phyloP scores from a whole-genome alignment of 164 flowering plant species.

The Warburgia ugandensis region DNA sequence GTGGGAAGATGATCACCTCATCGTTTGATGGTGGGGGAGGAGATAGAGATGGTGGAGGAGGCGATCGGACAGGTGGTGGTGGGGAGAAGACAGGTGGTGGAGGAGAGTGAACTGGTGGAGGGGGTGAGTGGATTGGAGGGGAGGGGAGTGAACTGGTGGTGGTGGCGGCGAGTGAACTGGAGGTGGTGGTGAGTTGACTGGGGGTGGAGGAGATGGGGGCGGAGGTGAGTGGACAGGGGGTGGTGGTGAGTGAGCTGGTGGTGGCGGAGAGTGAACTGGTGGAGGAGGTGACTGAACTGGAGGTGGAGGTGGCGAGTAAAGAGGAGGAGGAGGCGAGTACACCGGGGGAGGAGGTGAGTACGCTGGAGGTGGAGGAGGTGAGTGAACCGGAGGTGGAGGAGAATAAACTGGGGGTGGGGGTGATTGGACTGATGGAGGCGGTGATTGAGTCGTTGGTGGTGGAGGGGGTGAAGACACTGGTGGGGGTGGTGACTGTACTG shows the following conservation, averaged over 20 bases:
- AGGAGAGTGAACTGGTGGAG: constrained; percentile 1
- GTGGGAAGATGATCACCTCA: neutral
- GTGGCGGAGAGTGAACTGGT: constrained; percentile 7
- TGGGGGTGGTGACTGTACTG: neutral
- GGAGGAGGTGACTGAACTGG: constrained; percentile 8
- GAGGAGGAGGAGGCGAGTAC: constrained; percentile 3
- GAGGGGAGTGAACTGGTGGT: constrained; percentile 5
- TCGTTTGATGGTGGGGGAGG: neutral
- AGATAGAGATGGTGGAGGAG: constrained; percentile 2
- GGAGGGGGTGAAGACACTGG: too few relatives aligned
- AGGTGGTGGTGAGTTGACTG: constrained; percentile 4
- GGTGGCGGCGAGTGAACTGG: constrained; percentile 1
- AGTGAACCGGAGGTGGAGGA: neutral
- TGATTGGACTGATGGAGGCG: neutral
- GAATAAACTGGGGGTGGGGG: neutral
- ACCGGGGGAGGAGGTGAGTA: constrained; percentile 14
- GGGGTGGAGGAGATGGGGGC: constrained; percentile 4
- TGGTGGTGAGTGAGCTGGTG: constrained; percentile 1
- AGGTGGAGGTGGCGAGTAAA: constrained; percentile 9
- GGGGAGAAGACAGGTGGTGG: constrained; percentile 6
- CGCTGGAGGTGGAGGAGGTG: constrained; percentile 1
- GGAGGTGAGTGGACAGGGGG: constrained; percentile 2
- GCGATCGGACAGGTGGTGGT: constrained; percentile 5
- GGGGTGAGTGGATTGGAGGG: too few relatives aligned
- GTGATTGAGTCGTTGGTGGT: constrained; percentile 2